phyloP scores from a whole-genome alignment of 2,329 filamentous ascomycete species.

The Purpureocillium takamizusanense region DNA sequence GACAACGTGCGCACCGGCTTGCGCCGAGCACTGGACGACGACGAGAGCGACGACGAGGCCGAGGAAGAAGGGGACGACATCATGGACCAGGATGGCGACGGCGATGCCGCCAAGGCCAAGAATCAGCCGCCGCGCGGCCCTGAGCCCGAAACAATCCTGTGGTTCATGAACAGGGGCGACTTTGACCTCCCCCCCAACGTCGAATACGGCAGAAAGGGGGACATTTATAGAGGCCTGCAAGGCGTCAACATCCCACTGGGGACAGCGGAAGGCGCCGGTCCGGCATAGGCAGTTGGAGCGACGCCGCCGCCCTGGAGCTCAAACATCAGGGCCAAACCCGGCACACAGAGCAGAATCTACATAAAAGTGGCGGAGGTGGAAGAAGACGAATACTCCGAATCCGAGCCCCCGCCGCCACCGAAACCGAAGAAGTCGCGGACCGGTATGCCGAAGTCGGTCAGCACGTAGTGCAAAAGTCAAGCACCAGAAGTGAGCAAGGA shows the following conservation, averaged over 20 bases:
- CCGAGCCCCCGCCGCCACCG: too few relatives aligned
- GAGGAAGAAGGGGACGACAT: conserved; percentile 19
- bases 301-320: neutral
- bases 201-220: conserved; percentile 29
- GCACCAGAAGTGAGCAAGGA: too few relatives aligned
- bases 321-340: too few relatives aligned
- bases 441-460: too few relatives aligned
- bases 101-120: conserved; percentile 7
- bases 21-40: conserved; percentile 41
- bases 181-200: conserved; percentile 35
- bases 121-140: conserved; percentile 21
- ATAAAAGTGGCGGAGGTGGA: too few relatives aligned
- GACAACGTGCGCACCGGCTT: conserved; percentile 67
- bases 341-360: too few relatives aligned
- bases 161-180: conserved; percentile 35
- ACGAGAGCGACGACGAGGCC: conserved; percentile 46
- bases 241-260: conserved; percentile 24
- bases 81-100: conserved; percentile 14
- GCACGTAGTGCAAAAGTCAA: too few relatives aligned
- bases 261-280: conserved; percentile 7
- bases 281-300: conserved; percentile 5
- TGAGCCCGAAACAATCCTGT: conserved; percentile 38
- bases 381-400: too few relatives aligned
- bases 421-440: too few relatives aligned
- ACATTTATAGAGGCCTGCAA: conserved; percentile 20